Conservation (phyloP, 768 basidiomycete species). For the Mycena albidolilacea region DNA sequence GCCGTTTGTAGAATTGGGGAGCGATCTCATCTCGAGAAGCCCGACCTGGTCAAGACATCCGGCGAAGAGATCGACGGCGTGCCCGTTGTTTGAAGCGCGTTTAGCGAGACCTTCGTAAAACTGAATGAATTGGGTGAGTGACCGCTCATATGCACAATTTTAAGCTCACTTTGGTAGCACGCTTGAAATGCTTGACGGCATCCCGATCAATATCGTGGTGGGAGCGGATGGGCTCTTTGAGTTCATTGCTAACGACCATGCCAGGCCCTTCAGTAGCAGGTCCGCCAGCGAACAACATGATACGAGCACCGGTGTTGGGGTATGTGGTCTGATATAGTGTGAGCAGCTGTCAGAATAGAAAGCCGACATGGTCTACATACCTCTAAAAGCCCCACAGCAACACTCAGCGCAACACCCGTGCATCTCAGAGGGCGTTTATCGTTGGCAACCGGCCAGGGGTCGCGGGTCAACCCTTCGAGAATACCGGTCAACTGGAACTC, state of each 20-base stretch:
- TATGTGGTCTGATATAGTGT: constrained; percentile 75
- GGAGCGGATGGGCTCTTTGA: constrained; percentile 97
- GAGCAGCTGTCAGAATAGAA: not conserved
- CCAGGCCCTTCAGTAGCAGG: constrained; percentile 98
- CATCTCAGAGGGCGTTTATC: constrained; percentile 95
- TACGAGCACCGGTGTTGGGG: constrained; percentile 95
- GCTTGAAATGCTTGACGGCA: constrained; percentile 96
- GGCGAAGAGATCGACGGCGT: constrained; percentile 95
- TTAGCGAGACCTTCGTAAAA: constrained; percentile 97
- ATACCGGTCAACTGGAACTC: constrained; percentile 97
- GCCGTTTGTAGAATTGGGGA: constrained; percentile 97
- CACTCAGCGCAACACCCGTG: constrained; percentile 94
- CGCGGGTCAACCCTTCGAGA: constrained; percentile 87
- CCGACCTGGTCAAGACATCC: constrained; percentile 99
- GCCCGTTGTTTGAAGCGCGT: constrained; percentile 94
- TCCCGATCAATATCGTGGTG: constrained; percentile 99
- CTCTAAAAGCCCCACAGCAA: constrained; percentile 94
- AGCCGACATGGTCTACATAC: constrained; percentile 51
- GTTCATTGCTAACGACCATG: constrained; percentile 94
- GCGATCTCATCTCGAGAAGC: constrained; percentile 95
- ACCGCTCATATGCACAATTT: constrained; percentile 14
- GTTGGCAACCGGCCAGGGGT: constrained; percentile 98
- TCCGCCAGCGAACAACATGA: constrained; percentile 97
- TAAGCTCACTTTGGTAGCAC: constrained; percentile 87
- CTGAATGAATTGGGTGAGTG: constrained; percentile 57